Base-by-base conservation (phyloP, 257 asterid species). In the Phtheirospermum japonicum region DNA sequence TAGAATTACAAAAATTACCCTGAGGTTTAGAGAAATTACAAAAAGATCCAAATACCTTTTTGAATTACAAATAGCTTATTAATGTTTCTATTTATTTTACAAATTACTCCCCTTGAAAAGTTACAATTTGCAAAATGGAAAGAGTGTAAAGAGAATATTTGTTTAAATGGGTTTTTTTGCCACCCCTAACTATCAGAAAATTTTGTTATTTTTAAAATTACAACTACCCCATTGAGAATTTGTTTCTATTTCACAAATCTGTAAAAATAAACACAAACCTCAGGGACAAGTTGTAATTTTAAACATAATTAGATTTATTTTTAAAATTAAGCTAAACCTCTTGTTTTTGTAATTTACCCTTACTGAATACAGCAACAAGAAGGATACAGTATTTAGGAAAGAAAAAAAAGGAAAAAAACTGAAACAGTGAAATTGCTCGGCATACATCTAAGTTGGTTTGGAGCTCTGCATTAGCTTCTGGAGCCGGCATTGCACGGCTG, bases 381-480 rank as follows among this genome's bases (percentile, higher is more conserved):
- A 46, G 6, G 23, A n/a, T 46, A 4, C 6, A 13, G 23, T 5
- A 52, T 4, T 5, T 12, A 20, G 36, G 12, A 26, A 23, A 16
- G 16, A 34, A 7, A 2, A 53, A 11, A 53, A 26, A 4, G 8
- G 66, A 57, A 26, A 16, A 2, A 26, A 63, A 69, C 4, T 45
- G 37, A 17, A 30, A 63, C 46, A 34, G 9, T 20, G 20, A n/a
- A 54, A 42, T 14, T 26, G 50, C 31, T 9, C 1, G 48, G 56
- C 91, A 50, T 85, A 92, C 99, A 71, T 92, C 94, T 66, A 92
- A 78, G 72, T 86, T 89, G 39, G 80, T 67, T 73, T 85, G 97
- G 59, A 85, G 90, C 81, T 92, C 99, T 39, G 97, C 97, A 75
- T 92, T 89, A 55, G 97, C 99, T 77, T 83, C 96, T 33, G 99